Evolutionary conservation across 2,329 filamentous ascomycete genomes (phyloP), one percentile per base, ranked within the genome.

Genomic region (Cercospora beticola): DNA sequence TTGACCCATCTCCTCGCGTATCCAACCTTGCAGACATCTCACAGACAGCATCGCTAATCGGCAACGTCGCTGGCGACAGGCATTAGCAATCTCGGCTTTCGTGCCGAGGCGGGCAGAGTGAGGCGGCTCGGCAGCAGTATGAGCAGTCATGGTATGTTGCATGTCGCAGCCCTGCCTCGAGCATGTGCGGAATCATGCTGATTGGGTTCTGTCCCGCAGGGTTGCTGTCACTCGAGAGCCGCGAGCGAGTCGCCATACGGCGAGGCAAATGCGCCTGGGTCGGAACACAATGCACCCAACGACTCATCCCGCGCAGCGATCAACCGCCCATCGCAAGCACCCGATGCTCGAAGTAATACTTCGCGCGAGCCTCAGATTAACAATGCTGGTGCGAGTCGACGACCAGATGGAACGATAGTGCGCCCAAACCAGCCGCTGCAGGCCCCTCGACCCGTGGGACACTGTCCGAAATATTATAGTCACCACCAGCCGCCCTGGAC

Each of bases 401-500:
- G 59, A 30, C 52, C 62, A 16, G 56, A 64, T 23, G 56, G 64
- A 28, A 26, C 66, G 12, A 54, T 65, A 36, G 33, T 62, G 4
- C 75, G 73, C 14, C 75, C 75, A 5, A 78, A 78, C 70, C 60
- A 69, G 31, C 75, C 73, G 12, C 66, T 79, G 33, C 71, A 72
- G 23, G 58, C 70, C n/a, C 76, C 72, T 8, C 70, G 65, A 2
- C 76, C 72, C 0, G 66, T 74, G 28, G 59, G 64, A 28, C 66
- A 62, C 33, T 70, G 62, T 26, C 77, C 73, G 12, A 62, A 62
- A 26, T 71, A 73, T 54, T 66, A 72, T 31, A 65, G 58, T 14
- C 70, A 72, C 52, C 67, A 68, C 28, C 74, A 72, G 12, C 73
- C 74, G 8, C 80, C 82, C 16, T 96, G 92, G 92, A 93, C 91